Base-by-base conservation (phyloP, 2,329 filamentous ascomycete species). In the Venturia effusa region DNA sequence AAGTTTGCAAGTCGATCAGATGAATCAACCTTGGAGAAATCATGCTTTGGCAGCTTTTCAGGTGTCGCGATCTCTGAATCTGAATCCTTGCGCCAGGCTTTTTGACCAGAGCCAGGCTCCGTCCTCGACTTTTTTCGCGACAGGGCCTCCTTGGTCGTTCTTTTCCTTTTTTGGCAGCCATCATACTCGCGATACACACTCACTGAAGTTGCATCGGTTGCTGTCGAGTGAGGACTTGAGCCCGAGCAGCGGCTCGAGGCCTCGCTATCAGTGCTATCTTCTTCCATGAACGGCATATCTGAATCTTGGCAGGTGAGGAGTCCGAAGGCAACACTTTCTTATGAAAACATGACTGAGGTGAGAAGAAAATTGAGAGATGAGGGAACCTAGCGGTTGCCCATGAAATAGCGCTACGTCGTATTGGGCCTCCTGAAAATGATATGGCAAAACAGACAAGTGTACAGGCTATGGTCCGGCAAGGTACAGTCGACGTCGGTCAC, bases 221-320 rank as follows among this genome's bases (percentile, higher is more conserved):
- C 22, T 34, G 30, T 57, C 19, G 51, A 57, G 27, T 34, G 51
- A 2, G 15, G 51, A 30, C 51, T 57, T 17, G 19, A 34, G 27
- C 27, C 51, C 22, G 51, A 57, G 30, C 27, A 57, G n/a, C 34
- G 27, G 51, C 51, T 57, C 15, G 30, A 57, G 24, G 15, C 30
- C 27, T 57, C 51, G 22, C 51, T 57, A 22, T 57, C 51, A 17
- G 27, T 57, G 30, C 51, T 57, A 30, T 57, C 51, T 32, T 57
- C 30, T n/a, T 57, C 51, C 51, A 57, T 57, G 51, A 57, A 57
- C 22, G 51, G 51, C 51, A 57, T 57, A 34, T 57, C 27, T 22
- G 27, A n/a, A n/a, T 15, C n/a, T 10, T 34, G 27, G 22, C n/a
- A 10, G 27, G 6, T 7, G 30, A 57, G 30, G 22, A 5, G 3